phyloP scores from a whole-genome alignment of 768 basidiomycete species.

The Boletus rubroflammeus region DNA sequence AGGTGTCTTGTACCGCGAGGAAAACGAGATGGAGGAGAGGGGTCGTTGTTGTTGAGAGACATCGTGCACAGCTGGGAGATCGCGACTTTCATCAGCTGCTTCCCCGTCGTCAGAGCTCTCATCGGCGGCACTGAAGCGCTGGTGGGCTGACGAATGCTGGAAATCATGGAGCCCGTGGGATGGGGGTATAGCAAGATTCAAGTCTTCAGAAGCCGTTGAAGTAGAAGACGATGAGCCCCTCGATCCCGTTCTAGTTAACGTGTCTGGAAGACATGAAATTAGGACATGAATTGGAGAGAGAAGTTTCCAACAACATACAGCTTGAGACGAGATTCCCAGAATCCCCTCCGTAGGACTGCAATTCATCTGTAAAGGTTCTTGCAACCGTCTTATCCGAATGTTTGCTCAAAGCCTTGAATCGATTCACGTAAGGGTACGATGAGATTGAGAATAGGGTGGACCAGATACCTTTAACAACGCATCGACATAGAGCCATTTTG shows the following conservation, averaged over 20 bases:
- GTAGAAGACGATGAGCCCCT: conserved; percentile 61
- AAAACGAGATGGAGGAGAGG: conserved; percentile 59
- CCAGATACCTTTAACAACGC: conserved; percentile 70
- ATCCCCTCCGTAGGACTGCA: conserved; percentile 73
- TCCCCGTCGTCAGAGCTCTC: conserved; percentile 46
- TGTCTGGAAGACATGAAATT: conserved; percentile 21
- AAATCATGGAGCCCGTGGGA: conserved; percentile 14
- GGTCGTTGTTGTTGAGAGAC: conserved; percentile 48
- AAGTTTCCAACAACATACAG: conserved; percentile 39
- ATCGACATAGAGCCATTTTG: conserved; percentile 88
- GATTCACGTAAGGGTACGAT: not conserved
- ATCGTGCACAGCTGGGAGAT: conserved; percentile 40
- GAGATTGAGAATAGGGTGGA: not conserved
- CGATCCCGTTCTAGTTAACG: conserved; percentile 42
- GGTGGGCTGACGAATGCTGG: conserved; percentile 9
- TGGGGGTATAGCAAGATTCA: conserved; percentile 19
- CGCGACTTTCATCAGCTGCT: conserved; percentile 45
- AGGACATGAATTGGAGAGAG: not conserved
- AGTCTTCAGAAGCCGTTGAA: conserved; percentile 53
- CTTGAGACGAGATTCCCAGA: conserved; percentile 62
- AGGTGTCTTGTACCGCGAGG: conserved; percentile 79
- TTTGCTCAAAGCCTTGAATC: conserved; percentile 63
- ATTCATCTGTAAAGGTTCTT: conserved; percentile 67
- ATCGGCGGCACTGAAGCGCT: conserved; percentile 20
- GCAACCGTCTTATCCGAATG: conserved; percentile 84